Evolutionary conservation across 371 early-diverging fungal genomes (phyloP).

Genomic region (Cladochytrium tenue): DNA sequence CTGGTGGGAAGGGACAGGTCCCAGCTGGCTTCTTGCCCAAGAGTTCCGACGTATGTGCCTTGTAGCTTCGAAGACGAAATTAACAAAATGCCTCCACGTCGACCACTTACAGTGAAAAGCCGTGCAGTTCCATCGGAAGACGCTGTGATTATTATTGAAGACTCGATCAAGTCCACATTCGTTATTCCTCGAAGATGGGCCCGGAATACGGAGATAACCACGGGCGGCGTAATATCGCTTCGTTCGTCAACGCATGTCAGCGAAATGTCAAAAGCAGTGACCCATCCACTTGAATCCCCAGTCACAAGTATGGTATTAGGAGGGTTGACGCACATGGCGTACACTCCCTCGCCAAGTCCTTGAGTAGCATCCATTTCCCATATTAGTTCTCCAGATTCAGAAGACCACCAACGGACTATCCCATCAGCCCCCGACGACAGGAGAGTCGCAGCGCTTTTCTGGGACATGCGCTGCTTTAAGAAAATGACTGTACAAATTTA

Average conservation of each 20-base stretch:
- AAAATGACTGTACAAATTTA: constrained; percentile 32
- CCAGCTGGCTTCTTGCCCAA: constrained; percentile 45
- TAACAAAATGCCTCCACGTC: not conserved
- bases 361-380: constrained; percentile 33
- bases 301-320: constrained; percentile 33
- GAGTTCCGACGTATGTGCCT: constrained; percentile 47
- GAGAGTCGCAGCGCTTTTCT: constrained; percentile 30
- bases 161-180: constrained; percentile 33
- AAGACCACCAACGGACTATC: constrained; percentile 49
- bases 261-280: constrained; percentile 39
- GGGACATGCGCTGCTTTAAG: constrained; percentile 20
- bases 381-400: constrained; percentile 21
- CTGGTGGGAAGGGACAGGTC: constrained; percentile 30
- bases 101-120: constrained; percentile 37
- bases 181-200: constrained; percentile 37
- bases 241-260: constrained; percentile 31
- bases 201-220: constrained; percentile 21
- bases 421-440: constrained; percentile 48
- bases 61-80: constrained; percentile 1
- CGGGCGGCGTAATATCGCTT: constrained; percentile 17
- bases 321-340: constrained; percentile 33
- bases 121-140: constrained; percentile 46
- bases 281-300: constrained; percentile 38
- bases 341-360: constrained; percentile 37
- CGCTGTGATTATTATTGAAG: constrained; percentile 32